Evolutionary conservation across 1,284 basidiomycete genomes (phyloP).

Genomic region (Athelia sp.): DNA sequence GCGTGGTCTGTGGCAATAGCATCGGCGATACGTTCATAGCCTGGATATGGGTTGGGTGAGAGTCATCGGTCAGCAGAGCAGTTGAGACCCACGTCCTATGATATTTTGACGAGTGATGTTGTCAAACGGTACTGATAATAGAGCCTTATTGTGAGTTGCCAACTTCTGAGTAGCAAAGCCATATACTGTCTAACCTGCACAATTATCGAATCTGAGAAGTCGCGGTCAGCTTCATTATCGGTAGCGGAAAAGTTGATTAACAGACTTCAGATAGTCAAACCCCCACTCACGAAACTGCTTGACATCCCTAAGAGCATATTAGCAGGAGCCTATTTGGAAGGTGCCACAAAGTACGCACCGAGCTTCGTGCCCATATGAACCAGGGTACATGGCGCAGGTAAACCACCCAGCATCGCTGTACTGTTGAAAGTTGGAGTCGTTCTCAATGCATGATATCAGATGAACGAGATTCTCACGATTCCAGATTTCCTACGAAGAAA

Average conservation of each 20-base stretch:
- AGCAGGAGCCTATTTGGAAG: background rate
- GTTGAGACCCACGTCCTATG: conserved; percentile 48
- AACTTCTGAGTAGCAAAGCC: background rate
- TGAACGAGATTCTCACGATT: conserved; percentile 30
- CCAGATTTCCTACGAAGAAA: conserved; percentile 38
- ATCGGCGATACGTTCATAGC: conserved; percentile 48
- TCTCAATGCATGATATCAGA: background rate
- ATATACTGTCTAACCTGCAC: conserved; percentile 32
- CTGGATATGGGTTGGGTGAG: no score
- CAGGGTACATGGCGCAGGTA: conserved; percentile 43
- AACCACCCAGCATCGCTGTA: conserved; percentile 50
- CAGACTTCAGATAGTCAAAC: conserved; percentile 55
- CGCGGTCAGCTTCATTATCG: background rate
- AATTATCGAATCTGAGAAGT: conserved; percentile 49
- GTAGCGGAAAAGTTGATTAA: conserved; percentile 3
- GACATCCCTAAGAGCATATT: conserved; percentile 30
- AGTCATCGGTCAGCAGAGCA: no score
- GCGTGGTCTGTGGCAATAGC: conserved; percentile 37
- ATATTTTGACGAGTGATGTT: conserved; percentile 47
- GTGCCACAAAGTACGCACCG: conserved; percentile 18
- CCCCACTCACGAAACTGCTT: conserved; percentile 50
- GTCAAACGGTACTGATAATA: conserved; percentile 42
- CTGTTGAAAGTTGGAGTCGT: conserved; percentile 16
- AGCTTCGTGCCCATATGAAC: conserved; percentile 43
- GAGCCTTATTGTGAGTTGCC: background rate